phyloP scores from a whole-genome alignment of 805 yeast species.

The Lachancea dasiensis region DNA sequence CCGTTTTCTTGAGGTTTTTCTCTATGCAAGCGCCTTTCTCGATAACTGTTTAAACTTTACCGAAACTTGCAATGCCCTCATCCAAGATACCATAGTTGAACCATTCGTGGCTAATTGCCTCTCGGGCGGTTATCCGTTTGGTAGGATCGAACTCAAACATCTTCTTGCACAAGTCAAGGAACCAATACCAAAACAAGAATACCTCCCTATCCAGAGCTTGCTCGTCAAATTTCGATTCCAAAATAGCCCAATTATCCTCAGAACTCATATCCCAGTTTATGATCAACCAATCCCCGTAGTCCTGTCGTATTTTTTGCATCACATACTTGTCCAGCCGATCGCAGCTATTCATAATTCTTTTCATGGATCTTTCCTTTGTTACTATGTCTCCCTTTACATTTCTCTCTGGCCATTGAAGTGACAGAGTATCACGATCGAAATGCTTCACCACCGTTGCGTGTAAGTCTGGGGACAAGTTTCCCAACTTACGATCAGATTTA shows the following conservation, averaged over 20 bases:
- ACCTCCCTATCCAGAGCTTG: conserved; percentile 44
- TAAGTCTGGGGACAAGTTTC: conserved; percentile 30
- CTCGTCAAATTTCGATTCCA: conserved; percentile 17
- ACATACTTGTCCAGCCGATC: conserved; percentile 29
- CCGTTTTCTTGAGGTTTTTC: neutral
- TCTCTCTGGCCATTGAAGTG: conserved; percentile 30
- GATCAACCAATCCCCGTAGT: conserved; percentile 23
- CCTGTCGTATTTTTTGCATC: conserved; percentile 25
- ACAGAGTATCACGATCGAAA: conserved; percentile 21
- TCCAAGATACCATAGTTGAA: conserved; percentile 57
- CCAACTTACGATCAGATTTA: conserved; percentile 28
- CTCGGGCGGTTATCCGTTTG: conserved; percentile 65
- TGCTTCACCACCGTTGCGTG: conserved; percentile 29
- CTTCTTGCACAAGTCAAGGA: conserved; percentile 59
- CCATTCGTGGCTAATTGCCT: conserved; percentile 81
- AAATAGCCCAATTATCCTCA: conserved; percentile 28
- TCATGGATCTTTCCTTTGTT: conserved; percentile 28
- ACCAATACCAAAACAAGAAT: conserved; percentile 78
- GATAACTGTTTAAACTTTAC: conserved; percentile 14
- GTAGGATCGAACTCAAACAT: conserved; percentile 68
- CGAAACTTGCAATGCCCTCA: conserved; percentile 40
- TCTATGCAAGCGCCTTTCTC: no score
- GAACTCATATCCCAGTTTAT: conserved; percentile 29
- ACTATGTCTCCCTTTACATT: conserved; percentile 25
- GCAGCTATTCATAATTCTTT: conserved; percentile 26